phyloP scores from a whole-genome alignment of 371 early-diverging fungal species.

The Parasitella parasitica region DNA sequence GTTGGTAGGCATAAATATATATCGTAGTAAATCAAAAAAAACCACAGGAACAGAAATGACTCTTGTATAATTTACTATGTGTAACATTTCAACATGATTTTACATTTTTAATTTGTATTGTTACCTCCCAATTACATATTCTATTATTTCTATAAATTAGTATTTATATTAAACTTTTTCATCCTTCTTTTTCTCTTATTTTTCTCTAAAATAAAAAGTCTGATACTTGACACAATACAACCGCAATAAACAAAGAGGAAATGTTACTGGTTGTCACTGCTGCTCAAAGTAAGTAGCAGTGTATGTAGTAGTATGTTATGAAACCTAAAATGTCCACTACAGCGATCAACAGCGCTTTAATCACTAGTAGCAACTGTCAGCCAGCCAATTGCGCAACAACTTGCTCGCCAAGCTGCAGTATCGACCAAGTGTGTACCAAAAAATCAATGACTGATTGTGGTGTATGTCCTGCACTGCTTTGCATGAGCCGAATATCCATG shows the following conservation, averaged over 20 bases:
- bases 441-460: slow-evolving; percentile 43
- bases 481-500: slow-evolving; percentile 24
- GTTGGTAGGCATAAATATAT: slow-evolving; percentile 11
- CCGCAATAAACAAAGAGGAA: background rate
- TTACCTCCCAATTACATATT: slow-evolving; percentile 1
- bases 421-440: slow-evolving; percentile 26
- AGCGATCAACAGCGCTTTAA: background rate
- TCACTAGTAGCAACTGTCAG: background rate
- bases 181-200: background rate
- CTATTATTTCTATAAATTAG: background rate
- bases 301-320: no score
- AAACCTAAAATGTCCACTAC: no score
- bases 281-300: background rate
- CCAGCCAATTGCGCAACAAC: slow-evolving; percentile 16
- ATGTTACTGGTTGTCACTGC: background rate
- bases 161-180: background rate
- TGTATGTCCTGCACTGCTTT: slow-evolving; percentile 34
- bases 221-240: background rate
- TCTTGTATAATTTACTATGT: background rate
- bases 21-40: background rate
- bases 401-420: slow-evolving; percentile 31
- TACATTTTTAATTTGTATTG: background rate
- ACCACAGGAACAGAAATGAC: background rate
- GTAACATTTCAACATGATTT: background rate
- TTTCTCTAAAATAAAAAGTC: background rate